Evolutionary conservation across 192 early-diverging fungal species (phyloP).

Genomic region (Rhizophagus prolifer): DNA sequence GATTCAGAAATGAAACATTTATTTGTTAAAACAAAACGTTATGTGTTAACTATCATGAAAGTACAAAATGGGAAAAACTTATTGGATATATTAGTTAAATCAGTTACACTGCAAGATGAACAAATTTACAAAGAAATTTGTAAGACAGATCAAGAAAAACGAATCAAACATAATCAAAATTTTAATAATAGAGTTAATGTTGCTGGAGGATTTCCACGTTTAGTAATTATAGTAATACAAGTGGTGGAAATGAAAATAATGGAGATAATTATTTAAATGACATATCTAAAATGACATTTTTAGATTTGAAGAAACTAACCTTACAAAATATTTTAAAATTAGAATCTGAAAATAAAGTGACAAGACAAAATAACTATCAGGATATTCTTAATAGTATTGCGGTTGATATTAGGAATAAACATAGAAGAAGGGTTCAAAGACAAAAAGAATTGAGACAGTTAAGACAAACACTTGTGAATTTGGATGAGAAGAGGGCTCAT

Average conservation of each 20-base stretch:
- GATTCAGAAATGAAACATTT: conserved; percentile 62
- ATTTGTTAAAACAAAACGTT: conserved; percentile 87
- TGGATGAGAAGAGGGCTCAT: conserved; percentile 83
- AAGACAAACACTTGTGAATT: conserved; percentile 74
- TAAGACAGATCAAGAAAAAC: conserved; percentile 35
- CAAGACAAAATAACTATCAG: conserved; percentile 81
- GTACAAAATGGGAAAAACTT: conserved; percentile 83
- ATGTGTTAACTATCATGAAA: conserved; percentile 78
- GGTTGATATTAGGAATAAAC: conserved; percentile 89
- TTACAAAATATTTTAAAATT: conserved; percentile 80
- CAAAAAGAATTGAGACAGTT: conserved; percentile 73
- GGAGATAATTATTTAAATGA: conserved; percentile 33
- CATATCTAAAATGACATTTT: conserved; percentile 66
- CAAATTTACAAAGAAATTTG: conserved; percentile 54
- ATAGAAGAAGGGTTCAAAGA: conserved; percentile 75
- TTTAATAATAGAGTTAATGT: conserved; percentile 34
- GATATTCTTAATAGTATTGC: conserved; percentile 92
- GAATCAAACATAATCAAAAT: conserved; percentile 30
- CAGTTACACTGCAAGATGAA: conserved; percentile 77
- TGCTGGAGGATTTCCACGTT: conserved; percentile 1
- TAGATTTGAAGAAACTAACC: conserved; percentile 77
- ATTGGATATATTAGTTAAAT: conserved; percentile 79
- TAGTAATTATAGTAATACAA: neutral
- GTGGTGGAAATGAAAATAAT: neutral
- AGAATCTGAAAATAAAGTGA: conserved; percentile 71